Percentiles rank a stretch among this genome's conserved stretches.
phyloP scores from a whole-genome alignment of 305 asterid species.

The Vinca major region DNA sequence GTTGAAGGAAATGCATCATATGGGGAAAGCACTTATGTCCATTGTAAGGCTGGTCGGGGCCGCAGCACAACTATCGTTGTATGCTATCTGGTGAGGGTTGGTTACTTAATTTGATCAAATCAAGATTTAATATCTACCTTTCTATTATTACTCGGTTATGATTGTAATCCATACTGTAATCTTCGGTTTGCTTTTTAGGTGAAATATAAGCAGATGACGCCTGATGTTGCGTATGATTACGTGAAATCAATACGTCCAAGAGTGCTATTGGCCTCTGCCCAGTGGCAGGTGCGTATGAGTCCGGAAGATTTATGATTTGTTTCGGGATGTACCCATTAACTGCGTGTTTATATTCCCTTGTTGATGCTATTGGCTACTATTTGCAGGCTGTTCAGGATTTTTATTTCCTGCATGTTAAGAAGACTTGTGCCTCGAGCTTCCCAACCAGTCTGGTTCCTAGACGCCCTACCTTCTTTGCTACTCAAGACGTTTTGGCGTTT shows the following conservation, averaged over 20 bases:
- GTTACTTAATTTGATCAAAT: slow-evolving; percentile 9
- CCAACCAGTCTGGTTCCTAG: slow-evolving; percentile 12
- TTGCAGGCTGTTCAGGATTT: slow-evolving; percentile 51
- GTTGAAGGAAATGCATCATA: slow-evolving; percentile 36
- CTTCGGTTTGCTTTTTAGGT: slow-evolving; percentile 28
- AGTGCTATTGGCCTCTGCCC: slow-evolving; percentile 52
- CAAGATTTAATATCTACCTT: neutral
- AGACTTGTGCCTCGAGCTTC: slow-evolving; percentile 14
- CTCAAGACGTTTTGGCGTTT: slow-evolving; percentile 28
- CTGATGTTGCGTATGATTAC: slow-evolving; percentile 50
- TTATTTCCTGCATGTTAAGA: slow-evolving; percentile 24
- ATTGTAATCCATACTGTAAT: neutral
- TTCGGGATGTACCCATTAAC: neutral
- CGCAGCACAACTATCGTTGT: slow-evolving; percentile 65
- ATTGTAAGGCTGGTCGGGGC: slow-evolving; percentile 74
- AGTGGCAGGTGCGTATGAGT: slow-evolving; percentile 39
- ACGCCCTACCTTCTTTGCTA: slow-evolving; percentile 22
- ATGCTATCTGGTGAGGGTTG: slow-evolving; percentile 47
- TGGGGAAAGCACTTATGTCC: slow-evolving; percentile 48
- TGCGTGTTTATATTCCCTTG: neutral
- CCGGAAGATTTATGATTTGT: neutral
- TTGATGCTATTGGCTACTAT: slow-evolving; percentile 6
- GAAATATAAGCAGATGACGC: slow-evolving; percentile 52
- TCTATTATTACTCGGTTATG: neutral
- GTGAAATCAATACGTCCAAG: slow-evolving; percentile 68